Percentiles rank a stretch among this genome's conserved stretches.
Evolutionary conservation across 768 basidiomycete species (phyloP).

Genomic region (Amanita subjunquillea): DNA sequence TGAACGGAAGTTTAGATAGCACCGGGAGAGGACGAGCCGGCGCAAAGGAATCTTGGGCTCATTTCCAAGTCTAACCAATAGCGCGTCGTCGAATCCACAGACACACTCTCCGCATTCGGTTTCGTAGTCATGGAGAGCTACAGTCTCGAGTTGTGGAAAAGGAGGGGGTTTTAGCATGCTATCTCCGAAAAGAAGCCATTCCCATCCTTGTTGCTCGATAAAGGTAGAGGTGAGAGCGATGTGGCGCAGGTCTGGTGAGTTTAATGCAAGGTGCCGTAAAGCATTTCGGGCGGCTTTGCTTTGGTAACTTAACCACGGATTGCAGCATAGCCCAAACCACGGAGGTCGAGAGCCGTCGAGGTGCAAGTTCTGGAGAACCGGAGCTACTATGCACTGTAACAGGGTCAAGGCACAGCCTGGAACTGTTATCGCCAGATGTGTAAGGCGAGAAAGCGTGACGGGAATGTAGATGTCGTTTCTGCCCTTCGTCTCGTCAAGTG

Average conservation of each 20-base stretch:
- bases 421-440: not conserved
- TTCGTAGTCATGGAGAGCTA: not conserved
- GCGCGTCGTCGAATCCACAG: not conserved
- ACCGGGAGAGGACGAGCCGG: not conserved
- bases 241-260: not conserved
- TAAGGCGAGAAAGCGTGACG: slow-evolving; percentile 3
- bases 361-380: slow-evolving; percentile 4
- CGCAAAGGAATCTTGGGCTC: not conserved
- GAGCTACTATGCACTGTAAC: slow-evolving; percentile 3
- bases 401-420: slow-evolving; percentile 4
- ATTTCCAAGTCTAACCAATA: not conserved
- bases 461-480: not conserved
- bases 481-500: not conserved
- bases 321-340: not conserved
- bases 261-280: not conserved
- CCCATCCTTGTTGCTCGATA: not conserved
- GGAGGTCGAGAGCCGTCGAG: slow-evolving; percentile 3
- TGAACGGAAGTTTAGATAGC: not conserved
- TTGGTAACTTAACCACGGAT: not conserved
- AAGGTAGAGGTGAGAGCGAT: not conserved
- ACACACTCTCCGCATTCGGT: not conserved
- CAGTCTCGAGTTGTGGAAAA: not conserved
- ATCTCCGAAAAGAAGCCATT: slow-evolving; percentile 2
- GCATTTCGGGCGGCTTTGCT: not conserved
- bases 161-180: not conserved